These are phyloP conservation scores for Apiospora phragmitis DNA, from an alignment of 2,329 filamentous ascomycete genomes.

Conservation along the genomic window DNA sequence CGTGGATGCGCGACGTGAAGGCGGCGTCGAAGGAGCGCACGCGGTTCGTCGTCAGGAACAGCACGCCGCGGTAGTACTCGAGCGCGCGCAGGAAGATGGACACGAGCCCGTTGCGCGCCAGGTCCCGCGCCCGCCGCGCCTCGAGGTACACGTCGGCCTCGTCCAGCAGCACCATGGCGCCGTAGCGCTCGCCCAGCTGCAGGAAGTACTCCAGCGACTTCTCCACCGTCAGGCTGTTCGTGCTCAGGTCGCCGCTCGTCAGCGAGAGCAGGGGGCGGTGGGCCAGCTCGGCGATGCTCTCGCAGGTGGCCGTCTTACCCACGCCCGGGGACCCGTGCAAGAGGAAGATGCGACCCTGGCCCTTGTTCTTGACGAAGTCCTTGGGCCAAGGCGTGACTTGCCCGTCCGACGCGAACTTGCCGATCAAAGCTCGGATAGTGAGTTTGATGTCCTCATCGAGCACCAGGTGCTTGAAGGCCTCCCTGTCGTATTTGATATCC, in stretches of 20 bases:
- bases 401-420: slow-evolving; percentile 24
- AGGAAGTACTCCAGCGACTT: slow-evolving; percentile 27
- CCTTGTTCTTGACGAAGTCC: slow-evolving; percentile 21
- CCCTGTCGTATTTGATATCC: slow-evolving; percentile 48
- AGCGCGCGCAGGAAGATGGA: slow-evolving; percentile 21
- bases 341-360: slow-evolving; percentile 43
- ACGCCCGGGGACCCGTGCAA: slow-evolving; percentile 46
- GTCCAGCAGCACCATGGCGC: slow-evolving; percentile 34
- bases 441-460: slow-evolving; percentile 51
- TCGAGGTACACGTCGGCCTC: slow-evolving; percentile 36
- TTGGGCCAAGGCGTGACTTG: slow-evolving; percentile 37
- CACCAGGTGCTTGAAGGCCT: slow-evolving; percentile 51
- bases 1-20: slow-evolving; percentile 26
- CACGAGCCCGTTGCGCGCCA: slow-evolving; percentile 22
- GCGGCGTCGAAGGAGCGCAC: slow-evolving; percentile 24
- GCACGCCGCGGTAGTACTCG: slow-evolving; percentile 23
- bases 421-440: slow-evolving; percentile 38
- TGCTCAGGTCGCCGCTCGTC: slow-evolving; percentile 31
- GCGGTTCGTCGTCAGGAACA: slow-evolving; percentile 25
- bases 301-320: slow-evolving; percentile 39
- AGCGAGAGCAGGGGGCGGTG: slow-evolving; percentile 34
- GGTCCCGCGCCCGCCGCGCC: slow-evolving; percentile 26
- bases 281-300: slow-evolving; percentile 37
- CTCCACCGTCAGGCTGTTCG: slow-evolving; percentile 26
- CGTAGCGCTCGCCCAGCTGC: slow-evolving; percentile 42